These are phyloP conservation scores for Thalassiosira ordinaria DNA, from an alignment of 352 stramenopile species.

Conservation along the genomic window DNA sequence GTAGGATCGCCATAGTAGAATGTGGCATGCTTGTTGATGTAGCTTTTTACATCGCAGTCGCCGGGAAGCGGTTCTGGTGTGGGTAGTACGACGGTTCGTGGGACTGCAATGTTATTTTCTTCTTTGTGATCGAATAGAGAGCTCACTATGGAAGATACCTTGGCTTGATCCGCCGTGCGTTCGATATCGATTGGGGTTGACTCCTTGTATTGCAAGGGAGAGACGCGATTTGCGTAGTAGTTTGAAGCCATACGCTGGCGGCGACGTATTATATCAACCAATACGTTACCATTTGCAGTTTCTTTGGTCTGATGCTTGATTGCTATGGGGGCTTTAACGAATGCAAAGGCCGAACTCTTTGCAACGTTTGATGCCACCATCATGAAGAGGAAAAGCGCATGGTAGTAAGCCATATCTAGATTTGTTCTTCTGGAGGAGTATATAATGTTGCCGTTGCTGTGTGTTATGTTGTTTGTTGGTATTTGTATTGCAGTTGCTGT, in stretches of 20 bases:
- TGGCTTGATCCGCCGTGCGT: not conserved
- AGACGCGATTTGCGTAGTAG: not conserved
- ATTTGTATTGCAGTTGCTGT: not conserved
- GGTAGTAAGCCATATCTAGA: not conserved
- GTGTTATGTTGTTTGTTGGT: not conserved
- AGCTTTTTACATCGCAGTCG: constrained; percentile 68
- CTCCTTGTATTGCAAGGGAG: constrained; percentile 18
- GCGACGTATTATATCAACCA: not conserved
- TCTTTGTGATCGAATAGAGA: not conserved
- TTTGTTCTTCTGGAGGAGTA: no score
- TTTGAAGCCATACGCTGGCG: not conserved
- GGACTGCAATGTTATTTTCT: not conserved
- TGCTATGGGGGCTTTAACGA: not conserved
- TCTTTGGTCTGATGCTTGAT: not conserved
- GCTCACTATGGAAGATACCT: not conserved
- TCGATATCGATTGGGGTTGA: not conserved
- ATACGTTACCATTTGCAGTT: not conserved
- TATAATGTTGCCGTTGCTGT: no score
- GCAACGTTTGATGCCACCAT: not conserved
- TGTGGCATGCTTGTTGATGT: constrained; percentile 49
- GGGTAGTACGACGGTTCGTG: not conserved
- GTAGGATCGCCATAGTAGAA: constrained; percentile 58
- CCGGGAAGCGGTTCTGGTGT: constrained; percentile 48
- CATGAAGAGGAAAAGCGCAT: not conserved
- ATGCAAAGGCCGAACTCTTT: constrained; percentile 8